Percentiles rank a stretch among this genome's conserved stretches.
Evolutionary conservation across 2,329 filamentous ascomycete genomes (phyloP).

Genomic region (Sporothrix humicola): DNA sequence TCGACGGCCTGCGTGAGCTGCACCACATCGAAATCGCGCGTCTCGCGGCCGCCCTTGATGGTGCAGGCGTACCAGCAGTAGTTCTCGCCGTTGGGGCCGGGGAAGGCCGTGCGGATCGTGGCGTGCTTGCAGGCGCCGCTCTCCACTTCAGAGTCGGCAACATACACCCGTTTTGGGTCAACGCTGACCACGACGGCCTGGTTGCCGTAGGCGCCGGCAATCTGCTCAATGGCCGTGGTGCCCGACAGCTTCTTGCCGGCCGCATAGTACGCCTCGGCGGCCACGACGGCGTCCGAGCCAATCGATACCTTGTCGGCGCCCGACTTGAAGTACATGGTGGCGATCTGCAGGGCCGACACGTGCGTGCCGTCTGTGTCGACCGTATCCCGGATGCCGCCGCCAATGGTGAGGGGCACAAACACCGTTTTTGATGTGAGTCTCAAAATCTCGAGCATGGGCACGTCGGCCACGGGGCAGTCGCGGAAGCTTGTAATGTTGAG

Average conservation of each 20-base stretch:
- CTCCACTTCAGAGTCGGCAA: slow-evolving; percentile 61
- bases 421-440: slow-evolving; percentile 85
- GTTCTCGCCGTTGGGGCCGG: slow-evolving; percentile 75
- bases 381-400: slow-evolving; percentile 92
- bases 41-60: slow-evolving; percentile 92
- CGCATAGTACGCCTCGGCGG: slow-evolving; percentile 88
- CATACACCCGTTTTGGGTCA: slow-evolving; percentile 90
- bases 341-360: slow-evolving; percentile 89
- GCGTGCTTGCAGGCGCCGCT: slow-evolving; percentile 70
- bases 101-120: slow-evolving; percentile 71
- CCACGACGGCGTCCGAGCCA: slow-evolving; percentile 89
- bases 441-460: slow-evolving; percentile 95
- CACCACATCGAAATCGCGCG: slow-evolving; percentile 89
- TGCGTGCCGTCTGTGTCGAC: slow-evolving; percentile 84
- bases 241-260: slow-evolving; percentile 72
- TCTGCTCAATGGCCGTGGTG: slow-evolving; percentile 92
- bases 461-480: slow-evolving; percentile 88
- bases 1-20: slow-evolving; percentile 89
- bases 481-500: slow-evolving; percentile 98
- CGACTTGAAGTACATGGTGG: slow-evolving; percentile 95
- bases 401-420: slow-evolving; percentile 94
- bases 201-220: slow-evolving; percentile 89
- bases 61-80: slow-evolving; percentile 98
- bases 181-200: slow-evolving; percentile 97
- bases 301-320: slow-evolving; percentile 98